Percentiles rank a stretch among this genome's conserved stretches.
These are phyloP conservation scores for Aspergillus sp. DNA, from an alignment of 2,329 filamentous ascomycete genomes.

Conservation along the genomic window DNA sequence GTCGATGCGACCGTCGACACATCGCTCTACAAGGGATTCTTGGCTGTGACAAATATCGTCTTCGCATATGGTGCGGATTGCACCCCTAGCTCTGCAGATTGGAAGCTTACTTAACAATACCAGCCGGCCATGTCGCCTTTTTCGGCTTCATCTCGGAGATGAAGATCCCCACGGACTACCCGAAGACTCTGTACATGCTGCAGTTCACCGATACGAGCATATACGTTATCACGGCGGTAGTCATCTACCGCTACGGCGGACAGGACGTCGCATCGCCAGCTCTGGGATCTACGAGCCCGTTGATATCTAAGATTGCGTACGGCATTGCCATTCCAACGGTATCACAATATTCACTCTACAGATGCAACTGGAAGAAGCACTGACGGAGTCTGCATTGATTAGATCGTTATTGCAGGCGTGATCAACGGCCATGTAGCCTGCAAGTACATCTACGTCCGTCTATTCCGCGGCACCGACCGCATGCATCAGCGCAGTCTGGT, in stretches of 20 bases:
- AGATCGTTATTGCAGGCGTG: slow-evolving; percentile 64
- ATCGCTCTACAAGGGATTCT: slow-evolving; percentile 52
- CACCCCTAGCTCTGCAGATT: too few relatives aligned
- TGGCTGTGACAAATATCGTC: slow-evolving; percentile 62
- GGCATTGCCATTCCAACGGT: slow-evolving; percentile 59
- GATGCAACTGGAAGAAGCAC: background rate
- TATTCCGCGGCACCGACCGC: slow-evolving; percentile 57
- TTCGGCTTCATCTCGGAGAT: slow-evolving; percentile 64
- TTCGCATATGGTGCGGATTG: slow-evolving; percentile 60
- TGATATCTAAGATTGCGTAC: slow-evolving; percentile 61
- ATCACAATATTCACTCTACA: background rate
- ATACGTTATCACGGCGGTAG: slow-evolving; percentile 62
- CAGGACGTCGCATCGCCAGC: slow-evolving; percentile 59
- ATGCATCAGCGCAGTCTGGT: slow-evolving; percentile 45
- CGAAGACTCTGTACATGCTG: slow-evolving; percentile 58
- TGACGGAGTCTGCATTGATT: background rate
- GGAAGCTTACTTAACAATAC: background rate
- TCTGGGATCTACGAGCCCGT: slow-evolving; percentile 55
- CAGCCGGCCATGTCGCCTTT: slow-evolving; percentile 15
- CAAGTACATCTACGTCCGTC: slow-evolving; percentile 63
- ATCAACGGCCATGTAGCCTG: slow-evolving; percentile 64
- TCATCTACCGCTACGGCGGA: slow-evolving; percentile 65
- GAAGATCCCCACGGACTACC: slow-evolving; percentile 55
- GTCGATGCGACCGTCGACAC: slow-evolving; percentile 34
- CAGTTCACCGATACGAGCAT: slow-evolving; percentile 56